phyloP scores from a whole-genome alignment of 208 protist species.

The Crithidia fasciculata region DNA sequence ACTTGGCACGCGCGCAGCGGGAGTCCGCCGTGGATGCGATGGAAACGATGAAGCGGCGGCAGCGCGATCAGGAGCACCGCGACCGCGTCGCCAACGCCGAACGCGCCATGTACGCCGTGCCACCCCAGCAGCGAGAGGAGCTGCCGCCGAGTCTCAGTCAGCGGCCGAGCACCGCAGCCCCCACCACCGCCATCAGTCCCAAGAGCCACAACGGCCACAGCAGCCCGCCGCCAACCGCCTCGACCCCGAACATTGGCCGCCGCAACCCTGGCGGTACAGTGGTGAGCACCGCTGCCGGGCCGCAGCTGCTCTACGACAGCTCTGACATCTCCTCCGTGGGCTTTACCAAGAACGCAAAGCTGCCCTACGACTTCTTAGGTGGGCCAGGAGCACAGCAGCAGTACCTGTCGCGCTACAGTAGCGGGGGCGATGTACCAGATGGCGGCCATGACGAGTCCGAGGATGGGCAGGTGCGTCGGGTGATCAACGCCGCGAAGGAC shows the following conservation, averaged over 20 bases:
- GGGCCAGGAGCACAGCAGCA: constrained; percentile 37
- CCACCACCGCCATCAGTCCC: not conserved
- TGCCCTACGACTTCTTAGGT: constrained; percentile 66
- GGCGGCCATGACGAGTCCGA: constrained; percentile 33
- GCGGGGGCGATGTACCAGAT: constrained; percentile 1
- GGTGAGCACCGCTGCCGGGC: constrained; percentile 48
- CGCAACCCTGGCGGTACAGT: constrained; percentile 42
- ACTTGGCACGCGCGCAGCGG: constrained; percentile 39
- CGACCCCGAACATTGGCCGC: constrained; percentile 4
- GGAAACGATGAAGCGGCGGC: constrained; percentile 39
- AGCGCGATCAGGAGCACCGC: constrained; percentile 51
- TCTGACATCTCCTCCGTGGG: constrained; percentile 81
- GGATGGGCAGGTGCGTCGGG: constrained; percentile 46
- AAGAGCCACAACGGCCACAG: not conserved
- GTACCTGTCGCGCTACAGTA: constrained; percentile 14
- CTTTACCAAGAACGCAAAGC: constrained; percentile 41
- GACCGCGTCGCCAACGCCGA: constrained; percentile 36
- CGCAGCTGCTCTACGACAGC: constrained; percentile 72
- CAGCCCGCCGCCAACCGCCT: not conserved
- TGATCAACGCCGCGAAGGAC: constrained; percentile 55
- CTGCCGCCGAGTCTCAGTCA: not conserved
- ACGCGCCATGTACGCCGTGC: constrained; percentile 18
- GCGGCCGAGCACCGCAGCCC: not conserved
- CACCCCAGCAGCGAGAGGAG: no score
- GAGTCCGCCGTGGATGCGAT: constrained; percentile 54